phyloP scores from a whole-genome alignment of 306 rosid species.

The Biancaea sappan region DNA sequence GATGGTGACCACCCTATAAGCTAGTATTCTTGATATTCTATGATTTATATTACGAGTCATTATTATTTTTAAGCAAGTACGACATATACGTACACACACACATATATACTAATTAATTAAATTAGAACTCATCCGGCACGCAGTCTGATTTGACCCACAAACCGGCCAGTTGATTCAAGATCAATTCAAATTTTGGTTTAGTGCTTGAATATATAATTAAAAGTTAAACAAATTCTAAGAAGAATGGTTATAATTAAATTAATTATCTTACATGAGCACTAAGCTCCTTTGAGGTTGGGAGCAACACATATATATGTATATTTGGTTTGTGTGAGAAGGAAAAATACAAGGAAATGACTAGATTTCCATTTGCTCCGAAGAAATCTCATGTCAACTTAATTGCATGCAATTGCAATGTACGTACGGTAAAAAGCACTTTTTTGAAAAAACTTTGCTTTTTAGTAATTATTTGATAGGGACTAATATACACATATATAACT shows the following conservation, averaged over 20 bases:
- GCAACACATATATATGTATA: too few species aligned
- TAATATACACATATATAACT: background rate
- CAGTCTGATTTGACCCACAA: conserved; percentile 4
- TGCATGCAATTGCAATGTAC: background rate
- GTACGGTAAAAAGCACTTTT: background rate
- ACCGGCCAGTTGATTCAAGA: conserved; percentile 8
- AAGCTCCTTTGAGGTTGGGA: background rate
- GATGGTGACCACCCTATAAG: background rate
- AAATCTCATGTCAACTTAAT: background rate
- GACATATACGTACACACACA: too few species aligned
- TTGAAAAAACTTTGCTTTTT: background rate
- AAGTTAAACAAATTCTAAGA: background rate
- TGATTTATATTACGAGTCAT: background rate
- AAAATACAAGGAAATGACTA: background rate
- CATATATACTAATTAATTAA: background rate
- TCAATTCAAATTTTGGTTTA: background rate
- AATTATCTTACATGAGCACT: background rate
- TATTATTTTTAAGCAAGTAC: background rate
- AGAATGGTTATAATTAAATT: too few species aligned
- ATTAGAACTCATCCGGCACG: background rate
- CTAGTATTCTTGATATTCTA: background rate
- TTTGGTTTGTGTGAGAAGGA: background rate
- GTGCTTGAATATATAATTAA: background rate
- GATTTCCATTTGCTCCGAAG: conserved; percentile 16
- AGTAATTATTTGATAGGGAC: background rate